Evolutionary conservation across 139 green algal species (phyloP).

Genomic region (Chlamydomonas eustigma): DNA sequence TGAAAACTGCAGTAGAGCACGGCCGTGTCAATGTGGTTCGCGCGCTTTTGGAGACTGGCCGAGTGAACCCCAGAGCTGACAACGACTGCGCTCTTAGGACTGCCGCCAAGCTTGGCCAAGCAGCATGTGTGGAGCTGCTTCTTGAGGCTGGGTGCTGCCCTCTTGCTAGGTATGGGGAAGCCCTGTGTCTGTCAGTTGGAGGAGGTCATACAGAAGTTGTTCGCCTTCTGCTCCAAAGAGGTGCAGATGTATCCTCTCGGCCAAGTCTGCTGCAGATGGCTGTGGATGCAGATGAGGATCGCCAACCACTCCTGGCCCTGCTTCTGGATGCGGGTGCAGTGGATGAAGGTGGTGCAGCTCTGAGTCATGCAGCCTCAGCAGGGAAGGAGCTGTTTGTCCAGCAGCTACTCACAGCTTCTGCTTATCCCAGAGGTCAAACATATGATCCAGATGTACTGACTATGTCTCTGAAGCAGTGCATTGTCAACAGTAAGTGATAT

Average conservation of each 20-base stretch:
- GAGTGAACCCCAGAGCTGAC: neutral
- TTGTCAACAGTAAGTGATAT: constrained; percentile 5
- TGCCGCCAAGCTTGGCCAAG: constrained; percentile 3
- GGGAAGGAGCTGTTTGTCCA: neutral
- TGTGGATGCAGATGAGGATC: neutral
- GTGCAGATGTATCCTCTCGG: neutral
- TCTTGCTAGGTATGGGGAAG: neutral
- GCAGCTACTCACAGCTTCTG: neutral
- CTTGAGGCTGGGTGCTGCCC: neutral
- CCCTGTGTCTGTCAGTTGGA: constrained; percentile 7
- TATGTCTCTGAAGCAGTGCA: neutral
- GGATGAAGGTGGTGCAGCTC: neutral
- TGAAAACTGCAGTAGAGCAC: neutral
- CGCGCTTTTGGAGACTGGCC: neutral
- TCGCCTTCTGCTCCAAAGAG: neutral
- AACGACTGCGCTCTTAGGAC: neutral
- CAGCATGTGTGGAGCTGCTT: neutral
- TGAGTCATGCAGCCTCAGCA: neutral
- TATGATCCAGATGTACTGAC: neutral
- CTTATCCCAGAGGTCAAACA: no score
- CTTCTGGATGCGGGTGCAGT: neutral
- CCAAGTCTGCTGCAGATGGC: neutral
- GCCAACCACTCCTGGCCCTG: neutral
- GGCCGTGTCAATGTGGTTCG: neutral
- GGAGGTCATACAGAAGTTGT: neutral